Evolutionary conservation across 2,329 filamentous ascomycete genomes (phyloP), one percentile per base, ranked within the genome.

Genomic region (Colletotrichum tropicicola): DNA sequence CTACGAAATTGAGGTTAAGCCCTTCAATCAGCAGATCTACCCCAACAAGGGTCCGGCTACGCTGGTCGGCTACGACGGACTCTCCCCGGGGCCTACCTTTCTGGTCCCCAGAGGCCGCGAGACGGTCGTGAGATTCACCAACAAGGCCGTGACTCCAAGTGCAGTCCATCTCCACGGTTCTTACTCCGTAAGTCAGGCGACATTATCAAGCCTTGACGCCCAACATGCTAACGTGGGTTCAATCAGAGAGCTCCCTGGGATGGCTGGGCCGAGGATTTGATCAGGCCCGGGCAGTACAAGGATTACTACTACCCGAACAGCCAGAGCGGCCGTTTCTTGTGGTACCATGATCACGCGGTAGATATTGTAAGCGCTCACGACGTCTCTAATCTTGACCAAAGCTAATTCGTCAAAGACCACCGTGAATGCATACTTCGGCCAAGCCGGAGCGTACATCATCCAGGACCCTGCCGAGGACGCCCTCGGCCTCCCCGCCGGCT

Each of bases 271-370:
- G 79, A 81, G 47, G 86, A 88, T 65, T 75, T 79, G n/a, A 83
- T 83, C 1, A 49, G 73, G 1, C 79, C 81, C 0, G 84, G 84
- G 1, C 75, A 88, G 69, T 87, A 83, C 74, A 88, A 89, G 72
- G 87, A 89, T 66, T 88, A 89, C 72, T 89, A 88, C 72, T 89
- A 87, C 68, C 86, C 86, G 9, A 89, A 89, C 70, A 75, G 72
- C 13, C 82, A 88, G 70, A 79, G 77, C 39, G 84, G 80, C 2
- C 79, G 86, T 37, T 79, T 84, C 0, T 77, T 88, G 28, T 89
- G 87, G 87, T 89, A 89, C 68, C 85, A 89, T 68, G 83, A 83
- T 65, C 77, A 79, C 59, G 77, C 78, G 13, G 72, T 80, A 55
- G 71, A 74, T 27, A 71, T 74, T 21, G 75, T 75, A 44, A 69